phyloP scores from a whole-genome alignment of 768 basidiomycete species.

The Suillus bovinus region DNA sequence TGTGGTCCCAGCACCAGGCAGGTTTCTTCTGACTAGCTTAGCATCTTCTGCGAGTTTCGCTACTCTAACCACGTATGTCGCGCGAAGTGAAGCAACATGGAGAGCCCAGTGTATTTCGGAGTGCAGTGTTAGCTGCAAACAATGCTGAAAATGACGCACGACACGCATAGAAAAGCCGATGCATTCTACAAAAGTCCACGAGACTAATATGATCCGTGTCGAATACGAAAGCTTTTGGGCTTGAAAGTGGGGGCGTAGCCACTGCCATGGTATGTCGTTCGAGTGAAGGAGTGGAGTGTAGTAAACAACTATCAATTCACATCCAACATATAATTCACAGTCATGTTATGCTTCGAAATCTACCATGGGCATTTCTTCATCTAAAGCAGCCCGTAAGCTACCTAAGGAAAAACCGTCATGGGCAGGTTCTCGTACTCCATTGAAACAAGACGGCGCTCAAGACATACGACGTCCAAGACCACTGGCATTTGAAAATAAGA shows the following conservation, averaged over 20 bases:
- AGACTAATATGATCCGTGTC: background rate
- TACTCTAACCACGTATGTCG: background rate
- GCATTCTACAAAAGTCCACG: background rate
- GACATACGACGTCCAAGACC: constrained; percentile 20
- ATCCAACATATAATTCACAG: background rate
- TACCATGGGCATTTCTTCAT: constrained; percentile 60
- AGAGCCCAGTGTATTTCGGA: background rate
- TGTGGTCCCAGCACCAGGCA: background rate
- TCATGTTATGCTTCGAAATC: background rate
- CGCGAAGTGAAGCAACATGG: background rate
- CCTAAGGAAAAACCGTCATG: constrained; percentile 52
- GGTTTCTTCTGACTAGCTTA: no score
- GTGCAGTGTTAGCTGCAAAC: background rate
- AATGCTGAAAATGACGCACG: background rate
- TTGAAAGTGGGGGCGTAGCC: no score
- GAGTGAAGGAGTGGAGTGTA: background rate
- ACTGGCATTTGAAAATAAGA: constrained; percentile 52
- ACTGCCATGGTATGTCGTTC: no score
- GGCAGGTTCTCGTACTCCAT: constrained; percentile 46
- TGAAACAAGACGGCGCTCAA: constrained; percentile 11
- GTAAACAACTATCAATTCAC: background rate
- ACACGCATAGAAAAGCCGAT: background rate
- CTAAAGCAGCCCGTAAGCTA: constrained; percentile 59
- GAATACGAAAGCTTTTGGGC: background rate
- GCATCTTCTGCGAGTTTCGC: background rate